These are phyloP conservation scores for Acacia confusa DNA, from an alignment of 306 rosid species.

Conservation along the genomic window DNA sequence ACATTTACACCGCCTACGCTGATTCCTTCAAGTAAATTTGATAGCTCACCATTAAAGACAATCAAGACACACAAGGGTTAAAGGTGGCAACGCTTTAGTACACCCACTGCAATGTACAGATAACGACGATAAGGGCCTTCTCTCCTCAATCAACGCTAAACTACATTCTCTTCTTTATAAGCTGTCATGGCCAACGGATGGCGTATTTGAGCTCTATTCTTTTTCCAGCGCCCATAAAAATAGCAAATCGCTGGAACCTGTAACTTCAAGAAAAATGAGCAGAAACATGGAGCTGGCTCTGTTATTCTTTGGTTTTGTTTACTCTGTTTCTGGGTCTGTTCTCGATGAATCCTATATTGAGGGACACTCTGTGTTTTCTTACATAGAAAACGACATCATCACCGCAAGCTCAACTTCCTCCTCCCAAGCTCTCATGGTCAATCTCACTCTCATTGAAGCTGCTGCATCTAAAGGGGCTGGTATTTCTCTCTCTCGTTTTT, in stretches of 20 bases:
- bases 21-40: not conserved
- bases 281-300: conserved; percentile 47
- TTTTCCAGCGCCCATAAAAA: not conserved
- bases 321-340: conserved; percentile 41
- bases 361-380: conserved; percentile 35
- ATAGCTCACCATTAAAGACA: not conserved
- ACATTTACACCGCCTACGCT: not conserved
- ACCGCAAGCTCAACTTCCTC: conserved; percentile 21
- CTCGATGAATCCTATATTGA: conserved; percentile 44
- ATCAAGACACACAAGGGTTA: not conserved
- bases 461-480: conserved; percentile 84
- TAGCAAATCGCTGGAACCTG: not conserved
- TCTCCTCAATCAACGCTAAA: not conserved
- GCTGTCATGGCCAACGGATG: not conserved
- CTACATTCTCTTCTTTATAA: not conserved
- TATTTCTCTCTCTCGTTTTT: conserved; percentile 30
- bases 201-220: not conserved
- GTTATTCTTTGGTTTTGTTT: conserved; percentile 31
- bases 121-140: not conserved
- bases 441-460: conserved; percentile 66
- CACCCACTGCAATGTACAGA: not conserved
- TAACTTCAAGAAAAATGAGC: not conserved
- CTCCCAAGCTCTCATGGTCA: conserved; percentile 54
- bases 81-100: not conserved
- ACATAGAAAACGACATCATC: conserved; percentile 36